phyloP scores from a whole-genome alignment of 1,139 yeast genomes.

The Hyphopichia pseudoburtonii region DNA sequence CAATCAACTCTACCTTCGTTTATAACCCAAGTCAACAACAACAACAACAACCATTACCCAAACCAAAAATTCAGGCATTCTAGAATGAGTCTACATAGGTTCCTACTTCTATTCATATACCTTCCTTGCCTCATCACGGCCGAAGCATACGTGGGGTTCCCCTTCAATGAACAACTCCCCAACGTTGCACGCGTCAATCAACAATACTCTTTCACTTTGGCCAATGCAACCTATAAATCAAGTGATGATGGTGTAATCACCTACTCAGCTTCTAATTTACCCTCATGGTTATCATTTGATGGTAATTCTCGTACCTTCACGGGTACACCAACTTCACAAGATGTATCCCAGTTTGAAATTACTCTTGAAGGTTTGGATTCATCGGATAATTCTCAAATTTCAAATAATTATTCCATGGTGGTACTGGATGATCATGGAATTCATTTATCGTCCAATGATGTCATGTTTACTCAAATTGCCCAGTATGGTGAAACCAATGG shows the following conservation, averaged over 20 bases:
- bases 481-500: slow-evolving; percentile 72
- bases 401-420: slow-evolving; percentile 55
- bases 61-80: background rate
- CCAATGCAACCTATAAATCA: slow-evolving; percentile 69
- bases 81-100: slow-evolving; percentile 1
- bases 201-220: slow-evolving; percentile 65
- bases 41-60: background rate
- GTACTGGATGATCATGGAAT: slow-evolving; percentile 59
- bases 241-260: slow-evolving; percentile 41
- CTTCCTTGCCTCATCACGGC: slow-evolving; percentile 9
- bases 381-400: slow-evolving; percentile 40
- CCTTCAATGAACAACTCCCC: slow-evolving; percentile 80
- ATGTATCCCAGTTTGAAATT: slow-evolving; percentile 47
- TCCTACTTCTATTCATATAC: slow-evolving; percentile 7
- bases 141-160: slow-evolving; percentile 63
- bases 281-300: slow-evolving; percentile 80
- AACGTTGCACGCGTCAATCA: slow-evolving; percentile 76
- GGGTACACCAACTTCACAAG: slow-evolving; percentile 61
- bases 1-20: background rate
- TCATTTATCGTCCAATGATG: slow-evolving; percentile 33
- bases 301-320: slow-evolving; percentile 54
- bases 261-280: slow-evolving; percentile 60
- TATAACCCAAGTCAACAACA: background rate
- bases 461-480: slow-evolving; percentile 51
- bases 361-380: slow-evolving; percentile 66